Evolutionary conservation across 495 filamentous ascomycete genomes (phyloP), one percentile per base, ranked within the genome.

Genomic region (Evansstolkia leycettana): DNA sequence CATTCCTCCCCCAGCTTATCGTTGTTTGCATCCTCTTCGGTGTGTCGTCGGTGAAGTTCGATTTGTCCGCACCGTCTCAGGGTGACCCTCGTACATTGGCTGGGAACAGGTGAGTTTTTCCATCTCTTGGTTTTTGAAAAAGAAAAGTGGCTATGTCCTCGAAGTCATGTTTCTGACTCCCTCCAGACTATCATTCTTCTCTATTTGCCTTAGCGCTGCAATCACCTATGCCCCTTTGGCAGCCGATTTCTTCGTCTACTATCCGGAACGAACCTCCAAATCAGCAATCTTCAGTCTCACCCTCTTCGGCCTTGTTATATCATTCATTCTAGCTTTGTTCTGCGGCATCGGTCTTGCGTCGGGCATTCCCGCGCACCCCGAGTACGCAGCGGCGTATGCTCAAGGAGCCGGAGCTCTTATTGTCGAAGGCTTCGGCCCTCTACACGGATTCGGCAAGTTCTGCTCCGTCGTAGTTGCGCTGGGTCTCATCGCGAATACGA

Each of bases 331-430:
- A 31, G 69, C 71, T 17, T 72, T 76, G 38, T 35, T 82, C 17
- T 51, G 82, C 13, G 80, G 80, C 5, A 67, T 80, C 12, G 80
- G 80, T 0, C 67, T 85, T 3, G 77, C 58, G 2, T 73, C 70
- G 0, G 80, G 78, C 9, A 59, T 73, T 3, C 27, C 53, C 1
- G 61, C 56, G 3, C 65, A 73, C 41, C 33, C 57, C 0, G 41
- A 43, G 1, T 80, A 74, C 73, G 45, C 43, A 0, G 56, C 48
- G 2, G 78, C 76, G 6, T 71, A 72, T 15, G 48, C 49, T 5
- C 55, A 62, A 10, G 77, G 74, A 0, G 63, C 72, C 5, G 80
- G 80, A 1, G 71, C 73, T 0, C 62, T 85, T 5, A 66, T 84
- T 11, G 61, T 78, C 0, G 69, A 68, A 20, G 72, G 65, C 8